Base-by-base conservation (phyloP, 2,329 filamentous ascomycete genomes). In the Diaporthe citrichinensis region DNA sequence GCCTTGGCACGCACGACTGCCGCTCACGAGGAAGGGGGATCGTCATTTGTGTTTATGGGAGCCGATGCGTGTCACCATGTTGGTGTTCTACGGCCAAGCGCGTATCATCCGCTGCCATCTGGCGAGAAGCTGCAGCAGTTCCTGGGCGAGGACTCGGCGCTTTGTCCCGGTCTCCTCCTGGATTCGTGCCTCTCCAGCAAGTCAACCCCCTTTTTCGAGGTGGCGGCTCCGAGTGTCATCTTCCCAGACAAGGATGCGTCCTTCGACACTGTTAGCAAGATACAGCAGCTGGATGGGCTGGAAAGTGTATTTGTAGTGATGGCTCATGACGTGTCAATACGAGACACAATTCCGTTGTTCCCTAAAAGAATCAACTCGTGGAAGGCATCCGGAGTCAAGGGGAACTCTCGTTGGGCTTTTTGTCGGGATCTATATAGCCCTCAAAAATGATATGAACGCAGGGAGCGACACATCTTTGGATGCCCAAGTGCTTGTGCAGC, bases 51-150 rank as follows among this genome's bases (percentile, higher is more conserved):
- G 23, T 75, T 80, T 55, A 77, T 80, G 59, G 79, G 78, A 44
- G 78, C 77, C 39, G 79, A 80, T 49, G 44, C 77, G 2, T 78
- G 77, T 46, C 79, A 80, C 67, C 84, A 84, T 73, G 79, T 80
- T 9, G 84, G 85, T 41, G 79, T 81, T 55, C 78, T 85, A 25
- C 80, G 85, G 20, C 85, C 84, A 1, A 83, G 79, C 17, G 41
- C 74, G 41, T 82, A 82, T 61, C 71, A 80, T 2, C 84, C 83
- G 2, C 72, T 86, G 41, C 85, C 86, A 20, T 25, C 62, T 12
- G 62, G 44, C 23, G 62, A 68, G 62, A 49, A 25, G 28, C 28
- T 68, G 31, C 62, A 53, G 31, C 28, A 68, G 4, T 39, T 68
- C 31, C 62, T 68, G 23, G 62, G 44, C 9, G 31, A 68, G 23